Evolutionary conservation across 192 early-diverging fungal species (phyloP).

Genomic region (Umbelopsis sp.): DNA sequence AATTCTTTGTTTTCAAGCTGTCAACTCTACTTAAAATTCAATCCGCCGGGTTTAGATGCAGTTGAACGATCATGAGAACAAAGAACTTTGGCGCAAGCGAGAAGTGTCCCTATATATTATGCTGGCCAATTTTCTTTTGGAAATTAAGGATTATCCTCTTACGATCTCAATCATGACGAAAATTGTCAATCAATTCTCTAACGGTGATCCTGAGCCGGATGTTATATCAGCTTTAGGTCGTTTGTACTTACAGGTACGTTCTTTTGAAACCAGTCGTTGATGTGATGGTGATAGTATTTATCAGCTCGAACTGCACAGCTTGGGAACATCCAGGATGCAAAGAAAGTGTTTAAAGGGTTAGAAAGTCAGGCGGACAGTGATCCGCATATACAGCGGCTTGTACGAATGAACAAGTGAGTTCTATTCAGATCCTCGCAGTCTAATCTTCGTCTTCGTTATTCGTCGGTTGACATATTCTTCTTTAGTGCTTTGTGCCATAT

Average conservation of each 20-base stretch:
- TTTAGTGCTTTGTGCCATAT: slow-evolving; percentile 41
- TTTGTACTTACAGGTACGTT: slow-evolving; percentile 47
- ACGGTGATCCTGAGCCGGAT: slow-evolving; percentile 30
- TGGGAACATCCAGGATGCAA: slow-evolving; percentile 38
- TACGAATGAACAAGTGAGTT: slow-evolving; percentile 42
- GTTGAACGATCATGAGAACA: background rate
- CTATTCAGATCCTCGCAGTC: background rate
- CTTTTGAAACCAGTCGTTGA: background rate
- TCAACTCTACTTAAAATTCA: background rate
- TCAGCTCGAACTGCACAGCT: slow-evolving; percentile 18
- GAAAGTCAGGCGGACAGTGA: slow-evolving; percentile 5
- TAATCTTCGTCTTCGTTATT: too few species aligned
- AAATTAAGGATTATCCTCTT: slow-evolving; percentile 43
- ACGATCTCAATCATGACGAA: slow-evolving; percentile 40
- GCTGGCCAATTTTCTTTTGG: slow-evolving; percentile 44
- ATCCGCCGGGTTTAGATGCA: background rate
- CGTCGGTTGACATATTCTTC: background rate
- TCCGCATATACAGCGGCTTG: slow-evolving; percentile 27
- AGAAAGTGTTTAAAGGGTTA: slow-evolving; percentile 34
- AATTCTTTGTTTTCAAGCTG: background rate
- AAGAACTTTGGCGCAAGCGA: slow-evolving; percentile 33
- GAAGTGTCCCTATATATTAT: slow-evolving; percentile 47
- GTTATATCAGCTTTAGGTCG: slow-evolving; percentile 46
- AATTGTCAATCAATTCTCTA: slow-evolving; percentile 27
- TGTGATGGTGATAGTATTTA: background rate